Evolutionary conservation across 495 filamentous ascomycete species (phyloP).

Genomic region (Neurospora discreta): DNA sequence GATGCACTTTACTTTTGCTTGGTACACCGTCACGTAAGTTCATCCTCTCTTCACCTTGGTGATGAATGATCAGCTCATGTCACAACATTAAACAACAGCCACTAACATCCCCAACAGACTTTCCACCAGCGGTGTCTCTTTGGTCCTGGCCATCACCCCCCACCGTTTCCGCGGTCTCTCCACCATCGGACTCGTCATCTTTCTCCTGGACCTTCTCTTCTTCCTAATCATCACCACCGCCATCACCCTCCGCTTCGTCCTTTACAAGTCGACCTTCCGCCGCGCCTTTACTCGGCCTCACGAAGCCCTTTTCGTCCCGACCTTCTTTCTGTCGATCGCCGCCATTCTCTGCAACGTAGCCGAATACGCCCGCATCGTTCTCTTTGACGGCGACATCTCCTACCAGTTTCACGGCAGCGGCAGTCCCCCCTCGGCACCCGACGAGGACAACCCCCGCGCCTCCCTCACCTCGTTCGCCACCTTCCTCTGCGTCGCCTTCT

Average conservation of each 20-base stretch:
- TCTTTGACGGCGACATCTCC: slow-evolving; percentile 24
- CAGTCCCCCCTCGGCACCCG: background rate
- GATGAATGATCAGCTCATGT: background rate
- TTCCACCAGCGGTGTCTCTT: slow-evolving; percentile 54
- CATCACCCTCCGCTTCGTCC: slow-evolving; percentile 46
- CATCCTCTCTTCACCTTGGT: background rate
- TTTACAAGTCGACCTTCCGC: slow-evolving; percentile 38
- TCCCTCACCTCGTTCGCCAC: slow-evolving; percentile 26
- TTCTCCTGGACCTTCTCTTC: slow-evolving; percentile 49
- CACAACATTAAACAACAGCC: background rate
- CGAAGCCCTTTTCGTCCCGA: slow-evolving; percentile 56
- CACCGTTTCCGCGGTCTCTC: slow-evolving; percentile 46
- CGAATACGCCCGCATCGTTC: slow-evolving; percentile 41
- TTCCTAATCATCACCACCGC: slow-evolving; percentile 41
- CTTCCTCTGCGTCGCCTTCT: slow-evolving; percentile 37
- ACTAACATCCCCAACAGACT: slow-evolving; percentile 26
- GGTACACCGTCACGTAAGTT: slow-evolving; percentile 48
- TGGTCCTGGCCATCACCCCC: slow-evolving; percentile 47
- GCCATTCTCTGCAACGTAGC: slow-evolving; percentile 50
- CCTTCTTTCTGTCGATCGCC: slow-evolving; percentile 55
- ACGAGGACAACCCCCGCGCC: slow-evolving; percentile 6
- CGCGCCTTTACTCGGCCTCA: slow-evolving; percentile 48
- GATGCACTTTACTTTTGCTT: slow-evolving; percentile 63
- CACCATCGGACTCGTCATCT: slow-evolving; percentile 49
- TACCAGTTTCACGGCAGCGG: background rate